Conservation (phyloP, 495 filamentous ascomycete species). For the Hamigera avellanea region DNA sequence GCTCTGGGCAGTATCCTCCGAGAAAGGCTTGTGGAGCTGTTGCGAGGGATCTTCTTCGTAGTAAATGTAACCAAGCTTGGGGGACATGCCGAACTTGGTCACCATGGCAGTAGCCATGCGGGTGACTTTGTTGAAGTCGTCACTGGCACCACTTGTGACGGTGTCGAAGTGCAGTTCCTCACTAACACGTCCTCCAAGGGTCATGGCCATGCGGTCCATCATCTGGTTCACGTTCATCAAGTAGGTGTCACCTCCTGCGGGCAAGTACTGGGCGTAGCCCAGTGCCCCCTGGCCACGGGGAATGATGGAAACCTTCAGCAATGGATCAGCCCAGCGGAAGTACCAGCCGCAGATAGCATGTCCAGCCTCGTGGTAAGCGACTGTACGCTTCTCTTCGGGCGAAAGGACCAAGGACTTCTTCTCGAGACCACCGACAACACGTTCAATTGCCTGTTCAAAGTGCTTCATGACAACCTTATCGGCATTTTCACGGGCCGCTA, state of each 20-base stretch:
- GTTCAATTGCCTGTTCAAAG: slow-evolving; percentile 96
- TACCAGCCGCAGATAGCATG: slow-evolving; percentile 99
- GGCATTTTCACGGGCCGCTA: slow-evolving; percentile 75
- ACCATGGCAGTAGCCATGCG: slow-evolving; percentile 94
- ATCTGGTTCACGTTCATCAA: slow-evolving; percentile 90
- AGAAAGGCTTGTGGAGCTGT: slow-evolving; percentile 86
- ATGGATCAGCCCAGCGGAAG: slow-evolving; percentile 88
- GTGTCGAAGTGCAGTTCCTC: slow-evolving; percentile 95
- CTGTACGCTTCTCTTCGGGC: slow-evolving; percentile 85
- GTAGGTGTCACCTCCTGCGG: slow-evolving; percentile 69
- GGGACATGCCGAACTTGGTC: slow-evolving; percentile 94
- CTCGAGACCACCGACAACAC: slow-evolving; percentile 90
- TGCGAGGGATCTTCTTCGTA: slow-evolving; percentile 73
- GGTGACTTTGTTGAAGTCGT: slow-evolving; percentile 99
- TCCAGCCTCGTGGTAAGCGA: slow-evolving; percentile 96
- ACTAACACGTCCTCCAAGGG: slow-evolving; percentile 82
- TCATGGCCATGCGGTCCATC: slow-evolving; percentile 99
- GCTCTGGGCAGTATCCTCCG: slow-evolving; percentile 78
- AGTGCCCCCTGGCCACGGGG: slow-evolving; percentile 87
- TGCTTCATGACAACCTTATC: slow-evolving; percentile 70
- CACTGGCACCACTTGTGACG: slow-evolving; percentile 84
- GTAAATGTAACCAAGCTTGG: slow-evolving; percentile 81
- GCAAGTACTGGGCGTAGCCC: slow-evolving; percentile 96
- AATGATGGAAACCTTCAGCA: slow-evolving; percentile 98
- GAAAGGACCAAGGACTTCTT: slow-evolving; percentile 90